Evolutionary conservation across 768 basidiomycete genomes (phyloP).

Genomic region (Arthromyces matolae): DNA sequence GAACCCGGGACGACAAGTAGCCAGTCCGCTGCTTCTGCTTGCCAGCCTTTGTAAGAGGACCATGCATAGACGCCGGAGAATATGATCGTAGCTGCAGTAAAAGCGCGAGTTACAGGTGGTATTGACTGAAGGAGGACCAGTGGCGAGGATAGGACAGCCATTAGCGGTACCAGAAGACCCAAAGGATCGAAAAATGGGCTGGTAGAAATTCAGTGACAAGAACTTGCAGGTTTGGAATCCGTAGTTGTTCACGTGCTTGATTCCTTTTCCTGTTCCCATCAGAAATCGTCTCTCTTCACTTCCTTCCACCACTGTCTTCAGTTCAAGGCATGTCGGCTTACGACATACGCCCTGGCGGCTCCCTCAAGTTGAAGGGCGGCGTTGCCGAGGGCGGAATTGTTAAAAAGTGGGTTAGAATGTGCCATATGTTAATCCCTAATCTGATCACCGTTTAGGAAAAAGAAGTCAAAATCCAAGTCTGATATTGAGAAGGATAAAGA

Average conservation of each 20-base stretch:
- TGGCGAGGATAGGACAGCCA: conserved; percentile 78
- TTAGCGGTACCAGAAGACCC: conserved; percentile 24
- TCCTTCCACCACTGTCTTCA: conserved; percentile 11
- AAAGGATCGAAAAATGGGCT: conserved; percentile 12
- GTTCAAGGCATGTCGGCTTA: conserved; percentile 69
- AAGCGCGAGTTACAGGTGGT: conserved; percentile 76
- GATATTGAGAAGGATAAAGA: conserved; percentile 48
- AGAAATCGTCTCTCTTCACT: neutral
- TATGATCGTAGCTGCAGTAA: conserved; percentile 58
- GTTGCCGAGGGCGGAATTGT: conserved; percentile 74
- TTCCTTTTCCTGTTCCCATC: conserved; percentile 13
- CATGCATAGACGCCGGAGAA: conserved; percentile 60
- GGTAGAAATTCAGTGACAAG: conserved; percentile 9
- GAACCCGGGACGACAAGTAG: conserved; percentile 79
- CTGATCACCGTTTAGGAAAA: conserved; percentile 57
- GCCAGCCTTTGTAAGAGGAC: conserved; percentile 51
- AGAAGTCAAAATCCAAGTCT: conserved; percentile 67
- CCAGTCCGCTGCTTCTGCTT: conserved; percentile 49
- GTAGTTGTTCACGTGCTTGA: conserved; percentile 21
- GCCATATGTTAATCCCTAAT: conserved; percentile 7
- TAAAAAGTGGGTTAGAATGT: conserved; percentile 61
- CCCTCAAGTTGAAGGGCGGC: conserved; percentile 86
- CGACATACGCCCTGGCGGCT: conserved; percentile 79
- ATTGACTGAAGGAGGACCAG: conserved; percentile 64
- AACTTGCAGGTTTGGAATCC: neutral